Base-by-base conservation (phyloP, 2,329 filamentous ascomycete species). In the Xylariales sp. region DNA sequence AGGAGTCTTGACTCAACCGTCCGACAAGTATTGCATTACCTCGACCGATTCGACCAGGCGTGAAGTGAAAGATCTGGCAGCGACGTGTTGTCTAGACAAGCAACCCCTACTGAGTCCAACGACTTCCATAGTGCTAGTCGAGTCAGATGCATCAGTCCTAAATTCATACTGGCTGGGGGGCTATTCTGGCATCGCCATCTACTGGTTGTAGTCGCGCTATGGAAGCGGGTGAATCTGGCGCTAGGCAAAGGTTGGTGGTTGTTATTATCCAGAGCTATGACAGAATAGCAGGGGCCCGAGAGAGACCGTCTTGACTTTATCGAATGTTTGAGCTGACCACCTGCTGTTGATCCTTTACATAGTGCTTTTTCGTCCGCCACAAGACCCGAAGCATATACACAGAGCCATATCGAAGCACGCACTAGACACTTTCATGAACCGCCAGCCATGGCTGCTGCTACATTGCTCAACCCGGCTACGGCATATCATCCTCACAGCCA, bases 211-310 rank as follows among this genome's bases (percentile, higher is more conserved):
- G 75, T 77, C 74, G 75, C 75, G 77, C 75, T 77, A 79, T 79
- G 77, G 77, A 79, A 75, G 70, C 75, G 74, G 77, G 76, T 75
- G 76, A 76, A 76, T 77, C 76, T 76, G 75, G 76, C 70, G 73
- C 74, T 75, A 79, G 76, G 76, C 76, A 77, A 78, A 79, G 77
- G 77, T 78, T 70, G 70, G 77, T 69, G 63, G 59, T 78, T 71
- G 43, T 68, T 69, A 65, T 69, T 64, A 64, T 65, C 62, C 70
- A 64, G 60, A 71, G 66, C 70, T 73, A 65, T 65, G 65, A 60
- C 65, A 64, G 34, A 8, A 43, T 43, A 55, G 53, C 16, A n/a
- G 14, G 49, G 32, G 46, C 39, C 50, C 43, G 41, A 59, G 23
- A 54, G 28, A 34, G n/a, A 14, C 23, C 32, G 30, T 64, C 60